Percentiles rank a stretch among this genome's conserved stretches.
Conservation (phyloP, 371 early-diverging fungal genomes). For the Lichtheimia ramosa region DNA sequence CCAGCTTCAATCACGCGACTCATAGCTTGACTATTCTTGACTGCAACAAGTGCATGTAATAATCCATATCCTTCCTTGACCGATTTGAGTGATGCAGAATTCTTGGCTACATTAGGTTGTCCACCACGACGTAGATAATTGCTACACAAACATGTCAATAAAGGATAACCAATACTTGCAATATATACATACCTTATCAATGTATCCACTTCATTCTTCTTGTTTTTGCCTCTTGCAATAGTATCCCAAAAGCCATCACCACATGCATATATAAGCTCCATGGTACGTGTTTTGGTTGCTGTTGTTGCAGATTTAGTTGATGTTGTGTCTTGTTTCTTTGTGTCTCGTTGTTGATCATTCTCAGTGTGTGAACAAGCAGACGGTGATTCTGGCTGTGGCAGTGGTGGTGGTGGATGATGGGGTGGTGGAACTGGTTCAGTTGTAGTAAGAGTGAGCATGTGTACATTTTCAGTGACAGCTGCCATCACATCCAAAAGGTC, state of each 20-base stretch:
- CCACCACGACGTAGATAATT: constrained; percentile 48
- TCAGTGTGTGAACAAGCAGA: no score
- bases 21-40: constrained; percentile 30
- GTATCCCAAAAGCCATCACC: constrained; percentile 47
- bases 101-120: constrained; percentile 45
- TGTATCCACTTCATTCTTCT: constrained; percentile 28
- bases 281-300: not conserved
- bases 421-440: not conserved
- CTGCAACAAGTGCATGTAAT: constrained; percentile 37
- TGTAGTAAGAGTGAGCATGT: no score
- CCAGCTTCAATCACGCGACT: constrained; percentile 33
- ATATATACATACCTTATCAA: constrained; percentile 23
- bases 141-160: constrained; percentile 14
- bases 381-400: not conserved
- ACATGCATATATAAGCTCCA: constrained; percentile 29
- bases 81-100: constrained; percentile 25
- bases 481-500: not conserved
- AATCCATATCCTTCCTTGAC: constrained; percentile 48
- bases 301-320: not conserved
- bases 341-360: not conserved
- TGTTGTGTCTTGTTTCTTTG: not conserved
- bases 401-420: constrained; percentile 7
- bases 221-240: constrained; percentile 29
- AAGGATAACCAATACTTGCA: not conserved
- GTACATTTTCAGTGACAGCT: no score